A percentile compares a stretch with the other conserved stretches of the same genome.
These are phyloP conservation scores for Keqinozyma sinolaborantium DNA, from an alignment of 1,139 yeast genomes.

Conservation along the genomic window DNA sequence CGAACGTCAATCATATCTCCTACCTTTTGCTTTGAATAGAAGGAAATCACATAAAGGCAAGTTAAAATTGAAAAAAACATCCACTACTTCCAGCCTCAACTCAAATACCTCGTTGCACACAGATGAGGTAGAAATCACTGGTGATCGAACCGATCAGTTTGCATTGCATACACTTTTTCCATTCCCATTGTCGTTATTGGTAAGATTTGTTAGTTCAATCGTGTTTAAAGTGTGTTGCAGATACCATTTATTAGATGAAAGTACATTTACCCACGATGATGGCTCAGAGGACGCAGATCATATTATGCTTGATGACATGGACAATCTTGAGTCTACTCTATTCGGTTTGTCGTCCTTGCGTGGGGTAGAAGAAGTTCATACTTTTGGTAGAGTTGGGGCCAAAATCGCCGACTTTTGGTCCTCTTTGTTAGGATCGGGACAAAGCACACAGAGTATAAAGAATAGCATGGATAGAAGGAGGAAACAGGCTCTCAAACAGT, in stretches of 20 bases:
- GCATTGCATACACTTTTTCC: conserved; percentile 44
- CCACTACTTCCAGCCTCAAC: conserved; percentile 3
- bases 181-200: conserved; percentile 30
- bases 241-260: conserved; percentile 24
- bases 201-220: conserved; percentile 16
- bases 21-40: conserved; percentile 30
- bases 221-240: conserved; percentile 18
- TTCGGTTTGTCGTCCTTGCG: conserved; percentile 41
- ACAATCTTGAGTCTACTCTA: conserved; percentile 29
- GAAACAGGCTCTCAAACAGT: conserved; percentile 38
- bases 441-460: conserved; percentile 14
- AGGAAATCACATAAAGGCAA: conserved; percentile 16
- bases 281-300: conserved; percentile 19
- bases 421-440: conserved; percentile 19
- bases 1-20: conserved; percentile 39
- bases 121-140: conserved; percentile 21
- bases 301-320: conserved; percentile 22
- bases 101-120: conserved; percentile 14
- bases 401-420: conserved; percentile 19
- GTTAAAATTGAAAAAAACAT: conserved; percentile 8
- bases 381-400: conserved; percentile 24
- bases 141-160: conserved; percentile 43
- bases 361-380: conserved; percentile 33
- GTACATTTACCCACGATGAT: conserved; percentile 24
- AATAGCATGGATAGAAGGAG: conserved; percentile 38